A percentile compares a stretch with the other conserved stretches of the same genome.
These are phyloP conservation scores for Jackrogersella minutella DNA, from an alignment of 495 filamentous ascomycete genomes.

Conservation along the genomic window DNA sequence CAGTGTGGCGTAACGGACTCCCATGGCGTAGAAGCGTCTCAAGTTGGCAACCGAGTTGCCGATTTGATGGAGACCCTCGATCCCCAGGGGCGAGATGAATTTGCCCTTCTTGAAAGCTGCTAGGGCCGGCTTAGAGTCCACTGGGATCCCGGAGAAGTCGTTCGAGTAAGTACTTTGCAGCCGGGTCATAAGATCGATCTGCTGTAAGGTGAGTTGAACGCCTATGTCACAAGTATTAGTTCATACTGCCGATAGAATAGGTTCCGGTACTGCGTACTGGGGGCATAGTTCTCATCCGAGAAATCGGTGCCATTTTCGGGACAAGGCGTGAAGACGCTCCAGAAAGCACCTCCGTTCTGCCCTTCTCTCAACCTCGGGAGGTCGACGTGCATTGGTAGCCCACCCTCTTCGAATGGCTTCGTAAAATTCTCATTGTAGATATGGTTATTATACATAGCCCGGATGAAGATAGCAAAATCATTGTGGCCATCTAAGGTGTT, in stretches of 20 bases:
- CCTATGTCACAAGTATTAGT: constrained; percentile 23
- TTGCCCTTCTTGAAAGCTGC: constrained; percentile 65
- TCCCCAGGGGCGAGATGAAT: constrained; percentile 73
- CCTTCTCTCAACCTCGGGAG: constrained; percentile 69
- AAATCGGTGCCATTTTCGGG: constrained; percentile 75
- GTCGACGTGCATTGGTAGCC: constrained; percentile 77
- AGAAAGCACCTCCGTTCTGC: constrained; percentile 80
- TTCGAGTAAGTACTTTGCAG: constrained; percentile 72
- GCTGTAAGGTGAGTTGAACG: constrained; percentile 77
- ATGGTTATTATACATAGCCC: constrained; percentile 72
- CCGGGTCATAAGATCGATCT: constrained; percentile 82
- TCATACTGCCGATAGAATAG: not conserved
- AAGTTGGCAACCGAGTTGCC: constrained; percentile 84
- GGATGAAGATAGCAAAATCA: constrained; percentile 80
- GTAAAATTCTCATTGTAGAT: constrained; percentile 81
- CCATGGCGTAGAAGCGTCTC: constrained; percentile 75
- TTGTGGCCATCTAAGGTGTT: constrained; percentile 82
- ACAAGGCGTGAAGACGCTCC: constrained; percentile 87
- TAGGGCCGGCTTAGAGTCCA: constrained; percentile 66
- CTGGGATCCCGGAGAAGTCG: constrained; percentile 67
- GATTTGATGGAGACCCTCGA: constrained; percentile 96
- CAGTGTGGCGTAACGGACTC: constrained; percentile 90
- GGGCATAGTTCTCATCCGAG: constrained; percentile 72
- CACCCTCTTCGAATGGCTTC: constrained; percentile 70
- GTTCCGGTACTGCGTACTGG: constrained; percentile 41